phyloP scores from a whole-genome alignment of 805 yeast genomes.

The Lipomyces mesembrius region DNA sequence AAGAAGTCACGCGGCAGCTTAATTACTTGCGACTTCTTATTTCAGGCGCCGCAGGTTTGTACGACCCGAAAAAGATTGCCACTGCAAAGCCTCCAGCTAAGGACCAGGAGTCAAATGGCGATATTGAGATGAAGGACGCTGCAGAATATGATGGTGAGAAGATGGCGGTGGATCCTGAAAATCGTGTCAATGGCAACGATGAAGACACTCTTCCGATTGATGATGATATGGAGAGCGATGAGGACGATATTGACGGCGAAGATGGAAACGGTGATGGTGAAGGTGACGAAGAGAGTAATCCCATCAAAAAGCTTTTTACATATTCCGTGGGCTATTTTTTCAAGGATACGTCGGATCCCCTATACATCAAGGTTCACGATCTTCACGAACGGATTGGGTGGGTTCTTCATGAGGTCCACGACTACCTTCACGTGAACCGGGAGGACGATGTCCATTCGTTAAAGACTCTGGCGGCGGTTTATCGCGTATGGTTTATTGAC shows the following conservation, averaged over 20 bases:
- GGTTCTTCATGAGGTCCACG: conserved; percentile 62
- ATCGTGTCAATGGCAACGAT: background rate
- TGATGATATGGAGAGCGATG: conserved; percentile 40
- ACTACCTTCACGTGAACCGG: conserved; percentile 53
- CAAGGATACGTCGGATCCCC: conserved; percentile 54
- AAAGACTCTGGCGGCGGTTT: conserved; percentile 63
- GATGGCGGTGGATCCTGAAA: conserved; percentile 37
- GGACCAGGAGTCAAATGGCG: conserved; percentile 16
- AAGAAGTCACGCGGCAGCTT: conserved; percentile 60
- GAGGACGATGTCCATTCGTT: conserved; percentile 69
- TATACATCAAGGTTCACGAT: conserved; percentile 61
- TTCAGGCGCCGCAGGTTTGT: conserved; percentile 71
- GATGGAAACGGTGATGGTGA: conserved; percentile 40
- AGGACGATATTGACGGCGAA: conserved; percentile 18
- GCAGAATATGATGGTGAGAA: conserved; percentile 4
- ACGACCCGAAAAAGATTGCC: conserved; percentile 62
- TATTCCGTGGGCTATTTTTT: conserved; percentile 70
- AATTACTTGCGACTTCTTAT: conserved; percentile 62
- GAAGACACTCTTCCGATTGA: conserved; percentile 24
- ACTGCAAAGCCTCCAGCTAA: conserved; percentile 1
- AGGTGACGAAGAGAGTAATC: conserved; percentile 42
- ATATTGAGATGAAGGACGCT: conserved; percentile 41
- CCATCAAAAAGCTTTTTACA: conserved; percentile 59
- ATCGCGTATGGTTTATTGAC: conserved; percentile 79
- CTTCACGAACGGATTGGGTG: conserved; percentile 64